A percentile compares a stretch with the other conserved stretches of the same genome.
These are phyloP conservation scores for Catunica adiposa DNA, from an alignment of 2,329 filamentous ascomycete genomes.

Conservation along the genomic window DNA sequence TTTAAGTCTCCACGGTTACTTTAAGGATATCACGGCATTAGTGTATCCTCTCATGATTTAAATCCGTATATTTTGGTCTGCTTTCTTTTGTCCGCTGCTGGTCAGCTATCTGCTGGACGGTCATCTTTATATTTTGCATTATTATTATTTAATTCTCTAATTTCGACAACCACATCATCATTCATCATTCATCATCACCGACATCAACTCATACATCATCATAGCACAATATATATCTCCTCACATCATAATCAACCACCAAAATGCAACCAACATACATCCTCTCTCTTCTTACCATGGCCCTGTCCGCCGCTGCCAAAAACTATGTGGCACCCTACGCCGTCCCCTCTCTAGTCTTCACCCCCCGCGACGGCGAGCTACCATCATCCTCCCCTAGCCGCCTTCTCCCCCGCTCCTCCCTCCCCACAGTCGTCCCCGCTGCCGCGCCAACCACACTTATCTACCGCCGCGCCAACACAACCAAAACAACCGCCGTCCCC, in stretches of 20 bases:
- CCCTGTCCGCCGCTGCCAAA: neutral
- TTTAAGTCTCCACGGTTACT: too few relatives aligned
- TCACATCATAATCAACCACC: neutral
- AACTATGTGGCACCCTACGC: neutral
- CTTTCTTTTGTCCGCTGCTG: neutral
- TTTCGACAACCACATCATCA: neutral
- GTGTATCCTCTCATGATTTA: neutral
- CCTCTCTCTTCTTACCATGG: conserved; percentile 2
- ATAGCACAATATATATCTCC: neutral
- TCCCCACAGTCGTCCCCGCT: neutral
- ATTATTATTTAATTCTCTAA: conserved; percentile 5
- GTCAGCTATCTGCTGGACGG: neutral
- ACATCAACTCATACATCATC: neutral
- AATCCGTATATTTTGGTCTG: neutral
- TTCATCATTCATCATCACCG: neutral
- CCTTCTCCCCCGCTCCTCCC: neutral
- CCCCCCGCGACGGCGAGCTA: neutral
- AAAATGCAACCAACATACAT: conserved; percentile 5
- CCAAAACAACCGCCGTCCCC: neutral
- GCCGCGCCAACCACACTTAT: neutral
- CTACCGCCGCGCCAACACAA: neutral
- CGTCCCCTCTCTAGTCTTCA: neutral
- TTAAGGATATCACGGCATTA: neutral
- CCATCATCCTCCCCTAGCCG: neutral
- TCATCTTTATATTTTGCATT: neutral